Evolutionary conservation across 116 monocot genomes (phyloP).

Genomic region (Iris pallida): DNA sequence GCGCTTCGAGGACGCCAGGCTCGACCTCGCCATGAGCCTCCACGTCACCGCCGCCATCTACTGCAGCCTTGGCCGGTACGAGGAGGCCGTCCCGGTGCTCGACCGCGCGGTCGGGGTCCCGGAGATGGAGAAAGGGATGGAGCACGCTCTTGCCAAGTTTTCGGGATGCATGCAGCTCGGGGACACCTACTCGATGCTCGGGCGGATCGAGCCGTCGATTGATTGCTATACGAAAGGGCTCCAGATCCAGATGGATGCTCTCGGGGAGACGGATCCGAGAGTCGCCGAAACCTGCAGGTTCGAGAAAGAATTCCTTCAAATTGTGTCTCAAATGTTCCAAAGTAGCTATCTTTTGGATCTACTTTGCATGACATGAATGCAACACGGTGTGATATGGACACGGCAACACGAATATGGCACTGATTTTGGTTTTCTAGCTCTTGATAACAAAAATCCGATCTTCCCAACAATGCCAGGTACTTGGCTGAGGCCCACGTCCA

Average conservation of each 20-base stretch:
- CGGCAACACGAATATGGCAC: too few species aligned
- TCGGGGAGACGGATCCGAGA: conserved; percentile 85
- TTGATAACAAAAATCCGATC: not conserved
- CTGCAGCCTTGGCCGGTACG: conserved; percentile 70
- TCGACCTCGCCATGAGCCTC: conserved; percentile 92
- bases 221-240: conserved; percentile 78
- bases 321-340: too few species aligned
- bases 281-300: conserved; percentile 96
- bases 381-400: too few species aligned
- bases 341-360: not conserved
- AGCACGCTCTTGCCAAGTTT: conserved; percentile 79
- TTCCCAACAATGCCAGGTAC: conserved; percentile 42
- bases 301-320: not conserved
- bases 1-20: conserved; percentile 36
- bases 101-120: conserved; percentile 80
- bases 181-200: conserved; percentile 89
- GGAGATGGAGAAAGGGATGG: conserved; percentile 36
- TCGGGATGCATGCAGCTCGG: conserved; percentile 98
- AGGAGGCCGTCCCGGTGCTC: conserved; percentile 77
- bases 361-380: too few species aligned
- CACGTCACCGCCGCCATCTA: conserved; percentile 93
- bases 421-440: too few species aligned
- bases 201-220: conserved; percentile 71
- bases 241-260: conserved; percentile 70
- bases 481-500: conserved; percentile 95